Conservation (phyloP, 805 yeast genomes). For the Vanderwaltozyma yarrowii region DNA sequence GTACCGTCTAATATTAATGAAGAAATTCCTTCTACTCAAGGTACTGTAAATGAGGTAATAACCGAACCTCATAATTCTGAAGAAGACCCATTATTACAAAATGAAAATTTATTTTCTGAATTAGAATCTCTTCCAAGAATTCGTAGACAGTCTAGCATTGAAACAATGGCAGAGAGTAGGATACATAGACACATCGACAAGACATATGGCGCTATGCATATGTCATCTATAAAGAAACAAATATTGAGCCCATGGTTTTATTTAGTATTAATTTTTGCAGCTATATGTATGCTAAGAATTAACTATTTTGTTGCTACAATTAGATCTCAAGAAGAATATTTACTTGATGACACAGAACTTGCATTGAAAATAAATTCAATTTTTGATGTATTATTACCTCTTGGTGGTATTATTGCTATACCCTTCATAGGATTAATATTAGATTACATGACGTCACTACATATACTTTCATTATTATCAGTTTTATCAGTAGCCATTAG, state of each 20-base stretch:
- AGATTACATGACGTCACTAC: slow-evolving; percentile 60
- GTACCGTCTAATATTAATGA: background rate
- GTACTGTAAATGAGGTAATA: too few relatives aligned
- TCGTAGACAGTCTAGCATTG: slow-evolving; percentile 39
- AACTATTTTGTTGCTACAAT: slow-evolving; percentile 90
- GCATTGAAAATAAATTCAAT: slow-evolving; percentile 58
- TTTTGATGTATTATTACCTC: slow-evolving; percentile 78
- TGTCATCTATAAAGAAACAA: slow-evolving; percentile 39
- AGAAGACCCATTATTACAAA: too few relatives aligned
- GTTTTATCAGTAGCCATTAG: slow-evolving; percentile 55
- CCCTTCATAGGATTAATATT: slow-evolving; percentile 77
- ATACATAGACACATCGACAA: slow-evolving; percentile 46
- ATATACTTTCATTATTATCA: slow-evolving; percentile 43
- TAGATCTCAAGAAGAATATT: slow-evolving; percentile 67
- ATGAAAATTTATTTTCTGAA: too few relatives aligned
- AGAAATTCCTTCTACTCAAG: background rate
- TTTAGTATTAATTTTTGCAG: slow-evolving; percentile 67
- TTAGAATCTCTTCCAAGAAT: too few relatives aligned
- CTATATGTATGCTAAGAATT: slow-evolving; percentile 83
- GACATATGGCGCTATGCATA: slow-evolving; percentile 73
- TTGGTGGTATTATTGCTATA: slow-evolving; percentile 80
- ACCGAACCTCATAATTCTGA: too few relatives aligned
- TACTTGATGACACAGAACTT: slow-evolving; percentile 40
- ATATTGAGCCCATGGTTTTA: slow-evolving; percentile 58
- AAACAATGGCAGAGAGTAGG: slow-evolving; percentile 52